Base-by-base conservation (phyloP, 2,329 filamentous ascomycete species). In the Domatiomyces catenatus region DNA sequence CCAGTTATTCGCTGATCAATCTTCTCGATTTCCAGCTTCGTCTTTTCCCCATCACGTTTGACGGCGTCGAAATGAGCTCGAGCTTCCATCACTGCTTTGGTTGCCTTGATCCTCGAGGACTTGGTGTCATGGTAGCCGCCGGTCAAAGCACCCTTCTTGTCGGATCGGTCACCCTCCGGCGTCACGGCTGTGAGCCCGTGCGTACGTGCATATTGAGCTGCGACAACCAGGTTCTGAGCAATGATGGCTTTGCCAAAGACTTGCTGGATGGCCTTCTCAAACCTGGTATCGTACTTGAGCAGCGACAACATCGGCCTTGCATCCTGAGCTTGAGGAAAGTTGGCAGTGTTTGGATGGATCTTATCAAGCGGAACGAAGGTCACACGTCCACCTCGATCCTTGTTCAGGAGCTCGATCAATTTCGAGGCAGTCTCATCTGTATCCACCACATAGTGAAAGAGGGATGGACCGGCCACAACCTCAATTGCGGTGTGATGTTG, bases 371-470 rank as follows among this genome's bases (percentile, higher is more conserved):
- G 92, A 76, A 96, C 90, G 62, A 95, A 95, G 0, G 93, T 98
- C 17, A 98, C 77, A 62, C 92, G 80, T 10, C 92, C 92, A 15
- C 84, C 83, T 54, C 81, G 84, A 58, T 86, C 80, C 56, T 81
- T 82, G 63, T 88, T 84, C 24, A 98, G 73, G 12, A 81, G 77
- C 58, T 90, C 84, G 44, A 92, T 80, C 32, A 95, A 77, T 58
- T 80, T 79, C 1, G 86, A 87, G 0, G 89, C 88, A 0, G 89
- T 95, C 42, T 84, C 80, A 54, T 93, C 87, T 47, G 84, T 90
- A 64, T 98, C 90, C 44, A 96, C 90, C 8, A 98, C 81, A 58
- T 94, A 94, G 67, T 98, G 87, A 69, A 98, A 98, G 7, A 98
- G 74, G 64, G 87, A 94, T 56, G 82, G 83, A 17, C 92, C 92